Percentiles rank a stretch among this genome's conserved stretches.
Evolutionary conservation across 2,329 filamentous ascomycete genomes (phyloP).

Genomic region (Emergomyces africanus): DNA sequence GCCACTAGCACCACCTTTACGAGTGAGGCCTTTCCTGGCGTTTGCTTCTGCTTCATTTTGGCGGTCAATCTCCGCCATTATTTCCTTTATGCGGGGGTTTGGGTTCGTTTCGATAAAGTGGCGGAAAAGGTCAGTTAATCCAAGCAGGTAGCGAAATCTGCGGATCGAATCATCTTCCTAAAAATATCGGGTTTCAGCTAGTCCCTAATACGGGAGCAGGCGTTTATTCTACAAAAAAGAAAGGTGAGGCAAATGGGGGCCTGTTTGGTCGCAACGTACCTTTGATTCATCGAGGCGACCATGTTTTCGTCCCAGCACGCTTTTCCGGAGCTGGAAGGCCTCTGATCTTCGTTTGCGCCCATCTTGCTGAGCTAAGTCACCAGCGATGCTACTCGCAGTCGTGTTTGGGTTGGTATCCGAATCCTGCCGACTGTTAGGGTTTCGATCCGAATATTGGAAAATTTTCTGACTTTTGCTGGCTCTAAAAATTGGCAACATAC

Average conservation of each 20-base stretch:
- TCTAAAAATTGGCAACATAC: slow-evolving; percentile 21
- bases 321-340: slow-evolving; percentile 78
- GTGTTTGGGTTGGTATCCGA: slow-evolving; percentile 55
- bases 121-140: slow-evolving; percentile 90
- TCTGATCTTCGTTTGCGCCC: slow-evolving; percentile 77
- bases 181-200: not conserved
- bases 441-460: not conserved
- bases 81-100: slow-evolving; percentile 84
- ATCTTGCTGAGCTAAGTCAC: slow-evolving; percentile 55
- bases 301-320: slow-evolving; percentile 90
- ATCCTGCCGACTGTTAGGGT: slow-evolving; percentile 31
- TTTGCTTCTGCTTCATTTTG: slow-evolving; percentile 68
- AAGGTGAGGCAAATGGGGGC: not conserved
- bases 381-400: slow-evolving; percentile 71
- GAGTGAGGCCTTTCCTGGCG: slow-evolving; percentile 58
- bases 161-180: slow-evolving; percentile 92
- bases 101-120: slow-evolving; percentile 98
- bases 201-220: too few species aligned
- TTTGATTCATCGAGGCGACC: slow-evolving; percentile 85
- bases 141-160: slow-evolving; percentile 86
- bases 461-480: not conserved
- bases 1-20: slow-evolving; percentile 71
- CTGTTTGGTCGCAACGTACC: slow-evolving; percentile 34
- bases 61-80: slow-evolving; percentile 87
- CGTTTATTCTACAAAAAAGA: not conserved